phyloP scores from a whole-genome alignment of 306 rosid species.

The Alnus glutinosa region DNA sequence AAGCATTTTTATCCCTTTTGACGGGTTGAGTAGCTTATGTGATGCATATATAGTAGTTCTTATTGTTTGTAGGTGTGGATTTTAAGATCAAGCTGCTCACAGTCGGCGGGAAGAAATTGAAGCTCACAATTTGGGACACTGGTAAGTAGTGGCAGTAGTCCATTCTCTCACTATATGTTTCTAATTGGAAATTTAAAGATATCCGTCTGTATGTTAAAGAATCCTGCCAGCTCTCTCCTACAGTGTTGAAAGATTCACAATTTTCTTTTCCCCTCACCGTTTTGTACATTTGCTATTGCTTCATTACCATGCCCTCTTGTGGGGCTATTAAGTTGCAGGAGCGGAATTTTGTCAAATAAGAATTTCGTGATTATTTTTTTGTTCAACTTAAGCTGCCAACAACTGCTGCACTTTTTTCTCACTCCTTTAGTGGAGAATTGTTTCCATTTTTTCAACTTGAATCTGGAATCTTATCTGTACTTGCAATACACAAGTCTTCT shows the following conservation, averaged over 20 bases:
- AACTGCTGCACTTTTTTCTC: not conserved
- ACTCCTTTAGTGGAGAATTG: not conserved
- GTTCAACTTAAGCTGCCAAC: not conserved
- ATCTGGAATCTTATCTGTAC: not conserved
- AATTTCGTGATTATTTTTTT: not conserved
- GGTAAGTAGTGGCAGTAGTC: conserved; percentile 42
- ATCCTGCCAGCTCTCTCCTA: too few relatives aligned
- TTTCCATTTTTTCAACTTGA: not conserved
- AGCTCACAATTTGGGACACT: conserved; percentile 94
- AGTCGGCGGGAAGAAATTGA: conserved; percentile 78
- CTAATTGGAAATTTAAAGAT: too few relatives aligned
- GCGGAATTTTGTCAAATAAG: not conserved
- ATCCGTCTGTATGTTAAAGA: too few relatives aligned
- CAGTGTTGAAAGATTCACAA: too few relatives aligned
- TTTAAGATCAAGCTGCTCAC: conserved; percentile 84
- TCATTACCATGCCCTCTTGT: not conserved
- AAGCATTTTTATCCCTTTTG: too few relatives aligned
- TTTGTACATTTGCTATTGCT: not conserved
- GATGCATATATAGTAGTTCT: conserved; percentile 10
- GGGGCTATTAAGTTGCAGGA: not conserved
- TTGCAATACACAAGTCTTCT: not conserved
- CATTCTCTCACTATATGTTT: conserved; percentile 15
- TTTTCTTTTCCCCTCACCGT: not conserved
- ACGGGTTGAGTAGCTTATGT: not conserved
- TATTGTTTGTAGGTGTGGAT: conserved; percentile 68